Conservation (phyloP, 1,284 basidiomycete genomes). For the Cryptococcus depauperatus region DNA sequence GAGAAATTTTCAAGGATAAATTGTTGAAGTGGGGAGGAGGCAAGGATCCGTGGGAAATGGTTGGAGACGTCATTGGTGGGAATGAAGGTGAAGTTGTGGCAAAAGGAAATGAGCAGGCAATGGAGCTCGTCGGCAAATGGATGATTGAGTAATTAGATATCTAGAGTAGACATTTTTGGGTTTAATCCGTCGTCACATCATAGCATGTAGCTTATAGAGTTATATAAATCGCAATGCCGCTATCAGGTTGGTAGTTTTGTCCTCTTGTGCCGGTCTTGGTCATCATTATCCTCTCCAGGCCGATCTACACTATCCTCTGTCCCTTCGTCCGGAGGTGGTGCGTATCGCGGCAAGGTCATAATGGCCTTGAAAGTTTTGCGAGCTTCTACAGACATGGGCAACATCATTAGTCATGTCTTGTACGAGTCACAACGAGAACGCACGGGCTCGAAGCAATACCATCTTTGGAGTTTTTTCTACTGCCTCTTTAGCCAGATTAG, state of each 20-base stretch:
- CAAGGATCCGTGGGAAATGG: constrained; percentile 88
- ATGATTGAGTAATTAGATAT: constrained; percentile 22
- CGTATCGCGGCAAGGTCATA: constrained; percentile 32
- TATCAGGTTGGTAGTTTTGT: too few species aligned
- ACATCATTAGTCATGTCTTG: background rate
- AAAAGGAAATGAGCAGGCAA: constrained; percentile 66
- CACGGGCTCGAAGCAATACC: constrained; percentile 43
- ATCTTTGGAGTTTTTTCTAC: constrained; percentile 32
- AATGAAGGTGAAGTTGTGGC: constrained; percentile 30
- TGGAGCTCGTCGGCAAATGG: constrained; percentile 83
- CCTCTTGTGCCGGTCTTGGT: too few species aligned
- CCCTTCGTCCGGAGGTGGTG: constrained; percentile 9
- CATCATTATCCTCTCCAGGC: too few species aligned
- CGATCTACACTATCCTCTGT: background rate
- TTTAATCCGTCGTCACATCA: background rate
- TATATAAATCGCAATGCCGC: background rate
- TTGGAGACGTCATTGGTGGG: constrained; percentile 59
- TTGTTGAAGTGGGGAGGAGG: constrained; percentile 78
- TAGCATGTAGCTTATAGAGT: background rate
- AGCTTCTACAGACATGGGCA: constrained; percentile 28
- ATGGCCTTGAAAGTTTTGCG: constrained; percentile 41
- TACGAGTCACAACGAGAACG: constrained; percentile 12
- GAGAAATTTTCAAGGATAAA: constrained; percentile 70
- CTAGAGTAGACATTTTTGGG: background rate
- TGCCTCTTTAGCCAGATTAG: constrained; percentile 44